Base-by-base conservation (phyloP, 2,329 filamentous ascomycete genomes). In the Aschersonia sp. region DNA sequence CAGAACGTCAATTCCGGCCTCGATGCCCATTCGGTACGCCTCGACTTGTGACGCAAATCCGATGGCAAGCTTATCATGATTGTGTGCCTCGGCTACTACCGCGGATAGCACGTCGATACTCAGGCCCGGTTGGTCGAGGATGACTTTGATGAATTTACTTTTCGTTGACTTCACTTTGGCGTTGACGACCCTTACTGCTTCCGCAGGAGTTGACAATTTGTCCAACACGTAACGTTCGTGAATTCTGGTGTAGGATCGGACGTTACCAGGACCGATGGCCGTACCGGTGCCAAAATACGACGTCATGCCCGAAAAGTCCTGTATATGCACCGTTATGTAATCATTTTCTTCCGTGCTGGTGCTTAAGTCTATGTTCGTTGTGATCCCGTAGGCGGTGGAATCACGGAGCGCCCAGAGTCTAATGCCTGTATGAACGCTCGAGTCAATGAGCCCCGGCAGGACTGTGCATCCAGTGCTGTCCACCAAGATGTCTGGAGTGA, bases 391-490 rank as follows among this genome's bases (percentile, higher is more conserved):
- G 2, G 46, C 35, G 4, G 47, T 44, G 28, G 47, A 51, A 4
- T 12, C 10, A 10, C 28, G 31, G 3, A 53, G 45, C 5, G 47
- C 45, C 30, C 20, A 29, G 1, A n/a, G 31, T 3, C 45, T 35
- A 3, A 48, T 40, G n/a, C 48, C 47, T 5, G 46, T 31, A 41
- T 53, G 45, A 30, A 52, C 35, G 12, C 49, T 51, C 40, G 50
- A 45, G 35, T 55, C 53, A 28, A 55, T 53, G 12, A 56, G 44
- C 9, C 46, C 51, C 4, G 53, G 51, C 2, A 54, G 41, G 4
- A 55, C 30, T 1, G 50, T 52, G 32, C 50, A 51, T 40, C 48
- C 48, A 3, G 47, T 45, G 30, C 53, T 53, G 12, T 85, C 59
- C 64, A 70, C 48, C 1, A 28, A 10, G 5, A 28, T 29, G 30